Evolutionary conservation across 495 filamentous ascomycete species (phyloP).

Genomic region (Xylaria grammica): DNA sequence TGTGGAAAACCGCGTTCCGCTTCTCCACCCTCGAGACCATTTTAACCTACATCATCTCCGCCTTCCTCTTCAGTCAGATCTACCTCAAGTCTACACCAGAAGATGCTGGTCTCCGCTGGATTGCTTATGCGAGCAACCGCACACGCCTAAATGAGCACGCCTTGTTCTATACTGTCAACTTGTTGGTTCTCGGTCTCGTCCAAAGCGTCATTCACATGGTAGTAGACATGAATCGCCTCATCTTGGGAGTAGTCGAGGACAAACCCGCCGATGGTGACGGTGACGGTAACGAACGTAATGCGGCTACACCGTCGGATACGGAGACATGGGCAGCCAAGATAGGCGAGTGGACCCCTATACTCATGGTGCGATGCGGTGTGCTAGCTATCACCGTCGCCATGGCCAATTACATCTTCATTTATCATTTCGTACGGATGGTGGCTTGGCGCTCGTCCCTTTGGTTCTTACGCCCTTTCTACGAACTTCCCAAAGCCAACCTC

Average conservation of each 20-base stretch:
- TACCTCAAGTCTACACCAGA: slow-evolving; percentile 78
- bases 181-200: slow-evolving; percentile 67
- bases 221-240: slow-evolving; percentile 74
- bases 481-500: slow-evolving; percentile 70
- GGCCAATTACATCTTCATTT: slow-evolving; percentile 61
- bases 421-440: slow-evolving; percentile 66
- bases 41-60: slow-evolving; percentile 75
- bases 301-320: slow-evolving; percentile 4
- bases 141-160: slow-evolving; percentile 85
- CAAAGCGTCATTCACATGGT: slow-evolving; percentile 75
- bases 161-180: slow-evolving; percentile 76
- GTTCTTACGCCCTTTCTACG: slow-evolving; percentile 72
- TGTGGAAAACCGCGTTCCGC: slow-evolving; percentile 58
- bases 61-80: slow-evolving; percentile 78
- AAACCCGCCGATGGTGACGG: slow-evolving; percentile 17
- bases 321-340: slow-evolving; percentile 18
- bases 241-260: slow-evolving; percentile 50
- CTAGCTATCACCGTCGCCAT: slow-evolving; percentile 49
- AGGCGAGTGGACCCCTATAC: slow-evolving; percentile 23
- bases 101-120: slow-evolving; percentile 70
- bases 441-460: slow-evolving; percentile 71
- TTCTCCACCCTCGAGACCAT: slow-evolving; percentile 69
- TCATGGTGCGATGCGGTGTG: slow-evolving; percentile 30
- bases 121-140: slow-evolving; percentile 67
- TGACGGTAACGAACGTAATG: not conserved